These are phyloP conservation scores for Tetraselmis chui DNA, from an alignment of 139 green algal genomes.

Conservation along the genomic window DNA sequence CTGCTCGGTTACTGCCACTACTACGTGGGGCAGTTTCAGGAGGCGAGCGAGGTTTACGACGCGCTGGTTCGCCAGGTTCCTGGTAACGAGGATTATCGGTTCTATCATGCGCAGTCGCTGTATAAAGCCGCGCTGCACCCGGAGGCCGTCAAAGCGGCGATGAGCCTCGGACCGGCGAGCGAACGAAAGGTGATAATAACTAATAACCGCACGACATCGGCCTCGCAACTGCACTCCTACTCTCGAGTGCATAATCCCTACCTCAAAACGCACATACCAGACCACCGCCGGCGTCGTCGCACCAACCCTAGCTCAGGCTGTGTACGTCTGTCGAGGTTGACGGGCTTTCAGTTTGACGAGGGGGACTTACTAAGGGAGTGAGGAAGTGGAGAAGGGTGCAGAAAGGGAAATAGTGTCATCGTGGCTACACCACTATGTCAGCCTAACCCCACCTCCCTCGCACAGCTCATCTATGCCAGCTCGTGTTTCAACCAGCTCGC, in stretches of 20 bases:
- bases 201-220: neutral
- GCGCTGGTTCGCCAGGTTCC: neutral
- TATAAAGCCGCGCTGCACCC: slow-evolving; percentile 37
- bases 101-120: slow-evolving; percentile 3
- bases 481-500: too few species aligned
- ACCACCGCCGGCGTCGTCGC: neutral
- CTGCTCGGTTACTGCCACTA: slow-evolving; percentile 73
- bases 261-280: too few species aligned
- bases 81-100: neutral
- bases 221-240: neutral
- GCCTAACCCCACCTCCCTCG: too few species aligned
- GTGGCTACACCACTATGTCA: too few species aligned
- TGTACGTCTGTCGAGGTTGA: neutral
- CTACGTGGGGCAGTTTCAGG: slow-evolving; percentile 48
- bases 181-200: neutral
- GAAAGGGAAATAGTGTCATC: too few species aligned
- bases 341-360: neutral
- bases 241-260: neutral
- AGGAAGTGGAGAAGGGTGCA: too few species aligned
- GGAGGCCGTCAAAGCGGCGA: slow-evolving; percentile 44
- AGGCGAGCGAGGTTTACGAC: slow-evolving; percentile 50
- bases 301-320: neutral
- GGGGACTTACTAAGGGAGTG: neutral
- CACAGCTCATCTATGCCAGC: too few species aligned
- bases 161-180: slow-evolving; percentile 1